Conservation (phyloP, 768 basidiomycete genomes). For the Termitomyces sp. region DNA sequence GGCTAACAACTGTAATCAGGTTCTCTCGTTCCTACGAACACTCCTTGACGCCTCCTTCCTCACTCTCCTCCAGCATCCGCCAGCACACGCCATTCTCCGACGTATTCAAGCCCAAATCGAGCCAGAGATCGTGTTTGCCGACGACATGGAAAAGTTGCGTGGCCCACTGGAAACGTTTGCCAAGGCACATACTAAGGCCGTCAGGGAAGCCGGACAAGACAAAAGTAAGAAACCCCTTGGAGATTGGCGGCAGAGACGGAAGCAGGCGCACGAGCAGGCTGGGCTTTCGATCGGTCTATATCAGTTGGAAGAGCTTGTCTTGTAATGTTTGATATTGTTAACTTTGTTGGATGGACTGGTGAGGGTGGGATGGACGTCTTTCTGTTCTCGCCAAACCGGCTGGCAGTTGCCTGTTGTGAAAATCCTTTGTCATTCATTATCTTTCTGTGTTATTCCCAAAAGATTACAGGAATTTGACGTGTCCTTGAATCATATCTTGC, state of each 20-base stretch:
- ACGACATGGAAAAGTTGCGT: constrained; percentile 47
- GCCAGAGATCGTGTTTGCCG: constrained; percentile 46
- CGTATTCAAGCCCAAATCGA: constrained; percentile 44
- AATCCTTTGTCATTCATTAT: background rate
- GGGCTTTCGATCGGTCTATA: constrained; percentile 58
- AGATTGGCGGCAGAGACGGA: constrained; percentile 51
- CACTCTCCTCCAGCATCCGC: constrained; percentile 55
- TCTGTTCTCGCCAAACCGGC: background rate
- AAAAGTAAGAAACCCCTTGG: constrained; percentile 25
- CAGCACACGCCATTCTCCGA: constrained; percentile 49
- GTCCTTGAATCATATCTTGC: background rate
- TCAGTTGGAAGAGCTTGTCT: constrained; percentile 63
- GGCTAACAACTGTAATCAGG: constrained; percentile 25
- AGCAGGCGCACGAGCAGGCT: constrained; percentile 45
- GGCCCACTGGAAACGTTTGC: constrained; percentile 62
- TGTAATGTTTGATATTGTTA: constrained; percentile 16
- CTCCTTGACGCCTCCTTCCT: constrained; percentile 72
- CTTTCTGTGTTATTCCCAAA: background rate
- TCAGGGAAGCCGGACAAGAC: constrained; percentile 35
- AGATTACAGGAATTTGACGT: background rate
- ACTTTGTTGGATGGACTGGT: background rate
- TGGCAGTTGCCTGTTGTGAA: background rate
- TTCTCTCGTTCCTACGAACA: constrained; percentile 54
- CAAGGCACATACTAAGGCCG: constrained; percentile 41
- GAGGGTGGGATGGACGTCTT: background rate